Conservation (phyloP, 495 filamentous ascomycete species). For the Hypomontagnella submonticulosa region DNA sequence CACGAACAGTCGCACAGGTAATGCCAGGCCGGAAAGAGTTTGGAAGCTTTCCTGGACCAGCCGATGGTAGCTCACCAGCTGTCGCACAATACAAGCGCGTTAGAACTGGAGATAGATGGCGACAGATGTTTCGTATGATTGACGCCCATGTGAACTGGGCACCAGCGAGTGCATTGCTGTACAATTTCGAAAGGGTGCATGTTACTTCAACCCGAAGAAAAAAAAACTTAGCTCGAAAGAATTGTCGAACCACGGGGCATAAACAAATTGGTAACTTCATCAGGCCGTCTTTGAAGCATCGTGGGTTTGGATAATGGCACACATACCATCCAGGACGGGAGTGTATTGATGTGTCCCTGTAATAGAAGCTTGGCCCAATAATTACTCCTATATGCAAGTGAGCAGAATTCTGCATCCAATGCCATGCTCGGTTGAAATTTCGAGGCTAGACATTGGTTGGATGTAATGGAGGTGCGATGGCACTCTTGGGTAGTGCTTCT, state of each 20-base stretch:
- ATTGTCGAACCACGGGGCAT: constrained; percentile 36
- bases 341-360: constrained; percentile 29
- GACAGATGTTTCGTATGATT: constrained; percentile 45
- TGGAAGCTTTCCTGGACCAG: constrained; percentile 32
- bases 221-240: constrained; percentile 21
- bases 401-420: constrained; percentile 26
- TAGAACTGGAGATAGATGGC: constrained; percentile 38
- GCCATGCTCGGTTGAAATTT: constrained; percentile 11
- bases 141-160: constrained; percentile 42
- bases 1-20: constrained; percentile 37
- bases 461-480: constrained; percentile 40
- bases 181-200: constrained; percentile 29
- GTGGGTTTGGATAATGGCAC: constrained; percentile 35
- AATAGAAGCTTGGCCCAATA: constrained; percentile 30
- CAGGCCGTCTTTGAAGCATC: constrained; percentile 18
- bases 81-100: constrained; percentile 42
- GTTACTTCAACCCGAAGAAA: constrained; percentile 23
- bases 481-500: constrained; percentile 31
- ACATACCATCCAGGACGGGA: constrained; percentile 39
- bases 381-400: constrained; percentile 37
- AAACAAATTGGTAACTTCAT: constrained; percentile 30
- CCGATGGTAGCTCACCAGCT: constrained; percentile 40
- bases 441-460: constrained; percentile 19
- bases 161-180: constrained; percentile 34
- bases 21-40: constrained; percentile 34